Conservation (phyloP, 1,139 yeast species). For the Saccharomyces hybrid region DNA sequence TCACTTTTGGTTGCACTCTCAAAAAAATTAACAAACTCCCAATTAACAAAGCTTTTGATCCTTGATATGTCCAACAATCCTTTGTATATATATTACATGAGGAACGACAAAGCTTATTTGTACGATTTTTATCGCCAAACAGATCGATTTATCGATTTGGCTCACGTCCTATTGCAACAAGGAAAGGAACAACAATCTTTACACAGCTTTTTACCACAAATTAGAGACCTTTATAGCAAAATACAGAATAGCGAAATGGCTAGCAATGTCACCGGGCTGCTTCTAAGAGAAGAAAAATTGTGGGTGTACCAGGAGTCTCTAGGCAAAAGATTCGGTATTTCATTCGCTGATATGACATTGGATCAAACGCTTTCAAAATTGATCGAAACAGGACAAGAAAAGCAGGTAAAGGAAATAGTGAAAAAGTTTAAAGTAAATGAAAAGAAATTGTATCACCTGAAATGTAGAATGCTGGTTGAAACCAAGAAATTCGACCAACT, state of each 20-base stretch:
- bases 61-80: slow-evolving; percentile 37
- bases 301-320: slow-evolving; percentile 46
- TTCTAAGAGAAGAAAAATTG: slow-evolving; percentile 47
- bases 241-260: slow-evolving; percentile 19
- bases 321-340: slow-evolving; percentile 45
- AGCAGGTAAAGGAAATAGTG: slow-evolving; percentile 47
- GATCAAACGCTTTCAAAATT: slow-evolving; percentile 49
- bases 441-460: slow-evolving; percentile 56
- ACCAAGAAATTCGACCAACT: slow-evolving; percentile 57
- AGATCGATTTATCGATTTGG: slow-evolving; percentile 43
- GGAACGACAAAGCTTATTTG: slow-evolving; percentile 33
- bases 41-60: slow-evolving; percentile 47
- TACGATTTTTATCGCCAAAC: slow-evolving; percentile 54
- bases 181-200: slow-evolving; percentile 14
- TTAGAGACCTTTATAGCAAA: slow-evolving; percentile 26
- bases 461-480: slow-evolving; percentile 46
- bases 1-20: slow-evolving; percentile 51
- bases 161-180: slow-evolving; percentile 35
- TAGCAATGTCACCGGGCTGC: slow-evolving; percentile 26
- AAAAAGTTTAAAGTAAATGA: slow-evolving; percentile 58
- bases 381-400: slow-evolving; percentile 50
- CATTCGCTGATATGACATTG: slow-evolving; percentile 49
- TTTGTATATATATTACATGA: slow-evolving; percentile 38
- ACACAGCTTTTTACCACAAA: slow-evolving; percentile 22
- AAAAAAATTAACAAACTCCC: slow-evolving; percentile 42